A percentile compares a stretch with the other conserved stretches of the same genome.
These are phyloP conservation scores for Lactarius sanguifluus DNA, from an alignment of 768 basidiomycete genomes.

Conservation along the genomic window DNA sequence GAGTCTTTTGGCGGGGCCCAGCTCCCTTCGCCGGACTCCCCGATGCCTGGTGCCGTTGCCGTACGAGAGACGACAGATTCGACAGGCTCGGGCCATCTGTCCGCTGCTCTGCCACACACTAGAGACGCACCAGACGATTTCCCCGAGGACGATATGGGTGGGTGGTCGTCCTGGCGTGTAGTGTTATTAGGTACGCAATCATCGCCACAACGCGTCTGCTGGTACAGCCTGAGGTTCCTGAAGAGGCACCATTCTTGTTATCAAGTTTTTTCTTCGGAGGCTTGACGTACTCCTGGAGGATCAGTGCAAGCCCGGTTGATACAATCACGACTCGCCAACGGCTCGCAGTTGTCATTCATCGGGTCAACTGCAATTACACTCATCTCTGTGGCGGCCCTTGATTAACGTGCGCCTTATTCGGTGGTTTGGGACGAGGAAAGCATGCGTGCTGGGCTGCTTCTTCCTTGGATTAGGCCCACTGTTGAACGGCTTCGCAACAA, in stretches of 20 bases:
- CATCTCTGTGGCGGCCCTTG: constrained; percentile 36
- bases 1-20: not conserved
- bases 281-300: not conserved
- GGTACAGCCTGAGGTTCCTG: not conserved
- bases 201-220: not conserved
- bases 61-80: not conserved
- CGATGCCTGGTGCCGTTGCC: not conserved
- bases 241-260: not conserved
- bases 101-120: not conserved
- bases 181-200: constrained; percentile 33
- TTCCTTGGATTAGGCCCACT: constrained; percentile 36
- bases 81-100: not conserved
- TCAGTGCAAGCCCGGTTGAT: constrained; percentile 36
- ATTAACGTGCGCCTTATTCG: constrained; percentile 37
- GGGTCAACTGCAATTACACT: constrained; percentile 36
- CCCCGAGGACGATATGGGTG: constrained; percentile 39
- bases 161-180: constrained; percentile 36
- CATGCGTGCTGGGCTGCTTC: constrained; percentile 34
- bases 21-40: not conserved
- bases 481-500: constrained; percentile 33
- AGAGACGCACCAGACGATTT: constrained; percentile 10
- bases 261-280: not conserved
- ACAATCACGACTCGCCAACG: constrained; percentile 32
- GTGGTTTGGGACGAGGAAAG: constrained; percentile 35
- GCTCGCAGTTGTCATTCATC: constrained; percentile 36